Evolutionary conservation across 345 rosid species (phyloP).

Genomic region (Eutrema japonicum): DNA sequence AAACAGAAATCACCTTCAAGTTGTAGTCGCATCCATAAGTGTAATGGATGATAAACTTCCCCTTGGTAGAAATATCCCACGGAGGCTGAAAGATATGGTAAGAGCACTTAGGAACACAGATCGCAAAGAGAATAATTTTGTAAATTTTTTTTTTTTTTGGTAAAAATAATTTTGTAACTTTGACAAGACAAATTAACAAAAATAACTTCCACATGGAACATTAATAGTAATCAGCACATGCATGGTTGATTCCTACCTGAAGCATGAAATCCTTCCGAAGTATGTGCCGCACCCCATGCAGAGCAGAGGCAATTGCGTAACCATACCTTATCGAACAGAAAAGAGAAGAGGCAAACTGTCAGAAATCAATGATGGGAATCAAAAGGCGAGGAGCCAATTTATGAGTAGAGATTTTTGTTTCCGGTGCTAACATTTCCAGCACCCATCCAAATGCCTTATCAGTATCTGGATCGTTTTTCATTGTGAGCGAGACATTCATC

Average conservation of each 20-base stretch:
- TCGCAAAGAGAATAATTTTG: not conserved
- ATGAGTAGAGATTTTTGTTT: constrained; percentile 18
- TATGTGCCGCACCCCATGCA: constrained; percentile 88
- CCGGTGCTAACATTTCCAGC: constrained; percentile 80
- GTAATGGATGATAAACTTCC: constrained; percentile 87
- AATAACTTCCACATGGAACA: not conserved
- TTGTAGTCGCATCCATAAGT: constrained; percentile 96
- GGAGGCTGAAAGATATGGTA: constrained; percentile 74
- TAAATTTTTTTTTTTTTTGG: no score
- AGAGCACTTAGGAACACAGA: constrained; percentile 26
- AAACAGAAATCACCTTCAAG: constrained; percentile 63
- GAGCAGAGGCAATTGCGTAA: constrained; percentile 94
- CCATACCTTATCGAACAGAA: constrained; percentile 73
- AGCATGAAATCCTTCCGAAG: constrained; percentile 92
- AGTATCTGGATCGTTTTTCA: constrained; percentile 95
- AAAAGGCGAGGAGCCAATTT: constrained; percentile 1
- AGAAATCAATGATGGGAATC: constrained; percentile 26
- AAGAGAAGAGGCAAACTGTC: constrained; percentile 21
- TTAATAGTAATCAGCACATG: constrained; percentile 22
- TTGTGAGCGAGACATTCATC: constrained; percentile 91
- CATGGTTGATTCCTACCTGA: constrained; percentile 60
- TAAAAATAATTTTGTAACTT: not conserved
- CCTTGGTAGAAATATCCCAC: constrained; percentile 76
- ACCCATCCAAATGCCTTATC: constrained; percentile 99
- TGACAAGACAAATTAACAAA: not conserved